These are phyloP conservation scores for Saprolegnia parasitica DNA, from an alignment of 352 stramenopile genomes.

Conservation along the genomic window DNA sequence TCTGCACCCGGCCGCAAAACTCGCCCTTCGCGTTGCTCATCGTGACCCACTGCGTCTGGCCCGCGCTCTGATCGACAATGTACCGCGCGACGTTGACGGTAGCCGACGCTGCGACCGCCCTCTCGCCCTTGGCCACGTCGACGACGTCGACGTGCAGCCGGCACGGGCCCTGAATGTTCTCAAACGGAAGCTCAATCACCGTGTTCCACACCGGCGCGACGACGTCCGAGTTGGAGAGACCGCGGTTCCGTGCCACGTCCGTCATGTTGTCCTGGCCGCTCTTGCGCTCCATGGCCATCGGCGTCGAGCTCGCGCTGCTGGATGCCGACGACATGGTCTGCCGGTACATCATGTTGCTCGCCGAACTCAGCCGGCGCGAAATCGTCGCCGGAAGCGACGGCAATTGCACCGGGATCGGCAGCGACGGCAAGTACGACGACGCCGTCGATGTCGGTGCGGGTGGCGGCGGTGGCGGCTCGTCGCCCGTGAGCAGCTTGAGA, in stretches of 20 bases:
- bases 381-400: constrained; percentile 13
- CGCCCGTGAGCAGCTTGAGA: constrained; percentile 53
- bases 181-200: constrained; percentile 68
- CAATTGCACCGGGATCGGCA: constrained; percentile 59
- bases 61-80: constrained; percentile 71
- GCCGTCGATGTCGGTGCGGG: constrained; percentile 31
- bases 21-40: constrained; percentile 81
- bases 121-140: constrained; percentile 50
- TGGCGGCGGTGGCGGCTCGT: constrained; percentile 44
- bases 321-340: constrained; percentile 1
- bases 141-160: constrained; percentile 70
- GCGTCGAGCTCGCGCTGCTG: constrained; percentile 8
- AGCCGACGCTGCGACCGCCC: constrained; percentile 41
- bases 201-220: constrained; percentile 68
- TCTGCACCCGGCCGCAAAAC: constrained; percentile 80
- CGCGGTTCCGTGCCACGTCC: constrained; percentile 23
- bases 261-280: constrained; percentile 3
- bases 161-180: constrained; percentile 68
- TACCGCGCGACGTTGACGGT: constrained; percentile 80
- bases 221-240: constrained; percentile 9
- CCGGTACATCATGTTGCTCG: constrained; percentile 32
- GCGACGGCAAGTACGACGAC: constrained; percentile 34
- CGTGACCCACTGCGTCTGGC: constrained; percentile 61
- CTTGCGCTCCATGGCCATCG: constrained; percentile 1
- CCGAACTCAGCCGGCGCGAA: neutral